Evolutionary conservation across 805 yeast genomes (phyloP), one percentile per base, ranked within the genome.

Genomic region (Ogataea degrootiae): DNA sequence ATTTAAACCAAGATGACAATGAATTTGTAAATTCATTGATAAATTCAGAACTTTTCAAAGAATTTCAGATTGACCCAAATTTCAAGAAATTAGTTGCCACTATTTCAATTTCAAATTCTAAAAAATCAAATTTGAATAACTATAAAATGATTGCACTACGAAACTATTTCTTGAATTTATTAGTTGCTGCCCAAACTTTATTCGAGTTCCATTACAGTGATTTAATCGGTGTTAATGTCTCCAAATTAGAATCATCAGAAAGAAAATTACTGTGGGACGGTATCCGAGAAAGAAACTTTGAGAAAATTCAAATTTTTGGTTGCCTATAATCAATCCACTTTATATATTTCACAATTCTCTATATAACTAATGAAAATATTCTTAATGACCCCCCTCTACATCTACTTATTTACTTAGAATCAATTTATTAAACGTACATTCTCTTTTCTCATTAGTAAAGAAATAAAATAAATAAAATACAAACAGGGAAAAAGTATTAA

Each of bases 131-230:
- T 50, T 65, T 48, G 3, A 36, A 42, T 7, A 34, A 47, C 26
- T 73, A 65, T 45, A 73, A 70, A 57, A 71, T 71, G 43, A 68
- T 75, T 23, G 79, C 80, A 5, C 57, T 76, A 31, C 58, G 79
- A 44, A 76, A 77, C 59, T 77, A 74, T 51, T 64, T 77, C 47
- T 66, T 77, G n/a, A 77, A 77, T 58, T 60, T 77, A 46, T 72
- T 79, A 12, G 81, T 79, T 12, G 82, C 81, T 4, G 74, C 79
- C 7, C 76, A 79, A 39, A 76, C 82, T 0, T 73, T 78, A 7
- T 69, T 72, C 49, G 82, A 76, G 54, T 76, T 74, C 56, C 71
- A 74, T 50, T 53, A 69, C 41, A 67, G 68, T 52, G 46, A 43
- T 19, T 37, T 48, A 26, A 61, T 51, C 49, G 60, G 60, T 4